Evolutionary conservation across 306 rosid species (phyloP), one percentile per base, ranked within the genome.

Genomic region (Neltuma alba): DNA sequence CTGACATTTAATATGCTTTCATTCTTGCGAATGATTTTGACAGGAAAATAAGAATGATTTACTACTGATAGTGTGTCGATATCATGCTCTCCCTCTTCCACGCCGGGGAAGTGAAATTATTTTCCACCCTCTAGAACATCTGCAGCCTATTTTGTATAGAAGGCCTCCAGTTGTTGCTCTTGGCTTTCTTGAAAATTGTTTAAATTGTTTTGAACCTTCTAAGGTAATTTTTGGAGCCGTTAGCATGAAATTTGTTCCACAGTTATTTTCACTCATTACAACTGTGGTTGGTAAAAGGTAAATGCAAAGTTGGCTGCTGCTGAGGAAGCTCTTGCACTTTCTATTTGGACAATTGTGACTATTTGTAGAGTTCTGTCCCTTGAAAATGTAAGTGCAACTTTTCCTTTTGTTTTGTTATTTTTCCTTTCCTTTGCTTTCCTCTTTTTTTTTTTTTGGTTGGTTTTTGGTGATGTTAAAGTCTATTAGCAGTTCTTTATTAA

Each of bases 41-140:
- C 81, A 94, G 97, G 97, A 94, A 76, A 91, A 86, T 76, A 92
- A 91, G 82, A 87, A 91, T 54, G 92, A 87, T 69, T 85, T 92
- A 83, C 92, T 94, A 68, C 97, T 89, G 79, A 89, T 94, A 75
- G 88, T 94, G 50, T 92, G 97, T 75, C 89, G 93, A 65, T 94
- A 92, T 85, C 95, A 94, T 77, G 44, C 90, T 76, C 80, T 86
- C 80, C 87, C 90, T 80, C 82, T 91, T 67, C 99, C 95, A 21
- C 76, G 85, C 47, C 83, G 85, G 64, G 99, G 97, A 81, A 83
- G 86, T 70, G 88, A 84, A 76, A 50, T 89, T 57, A 58, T 85
- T 52, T 92, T 92, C 89, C 97, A 86, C 82, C 99, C 99, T 81
- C 95, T 92, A 28, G 97, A 91, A 63, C 95, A 94, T 80, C 89